Evolutionary conservation across 139 green algal species (phyloP).

Genomic region (Coccomyxa sp.): DNA sequence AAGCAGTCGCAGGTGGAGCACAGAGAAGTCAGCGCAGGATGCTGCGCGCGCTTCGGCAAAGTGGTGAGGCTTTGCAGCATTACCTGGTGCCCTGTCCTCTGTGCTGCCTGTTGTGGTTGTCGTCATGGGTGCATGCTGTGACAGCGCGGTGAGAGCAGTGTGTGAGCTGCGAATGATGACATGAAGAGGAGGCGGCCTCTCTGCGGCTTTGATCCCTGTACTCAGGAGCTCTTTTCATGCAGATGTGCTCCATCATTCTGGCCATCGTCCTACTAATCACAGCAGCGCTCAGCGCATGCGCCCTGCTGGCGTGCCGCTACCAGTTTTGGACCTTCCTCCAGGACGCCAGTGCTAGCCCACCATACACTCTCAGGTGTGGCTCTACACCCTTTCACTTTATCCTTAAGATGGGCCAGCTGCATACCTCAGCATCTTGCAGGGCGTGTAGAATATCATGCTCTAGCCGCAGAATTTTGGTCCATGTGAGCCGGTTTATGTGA

Average conservation of each 20-base stretch:
- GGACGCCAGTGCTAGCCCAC: not conserved
- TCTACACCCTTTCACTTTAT: too few relatives aligned
- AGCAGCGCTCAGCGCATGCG: not conserved
- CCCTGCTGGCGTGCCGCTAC: not conserved
- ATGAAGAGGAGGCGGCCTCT: not conserved
- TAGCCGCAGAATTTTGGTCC: too few relatives aligned
- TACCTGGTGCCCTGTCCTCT: not conserved
- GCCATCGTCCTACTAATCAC: not conserved
- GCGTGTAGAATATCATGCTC: too few relatives aligned
- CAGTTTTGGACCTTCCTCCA: not conserved
- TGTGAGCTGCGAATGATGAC: not conserved
- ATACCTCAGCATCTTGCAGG: too few relatives aligned
- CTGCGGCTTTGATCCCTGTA: not conserved
- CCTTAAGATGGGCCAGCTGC: too few relatives aligned
- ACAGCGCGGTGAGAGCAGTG: not conserved
- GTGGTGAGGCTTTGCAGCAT: not conserved
- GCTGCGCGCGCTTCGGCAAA: not conserved
- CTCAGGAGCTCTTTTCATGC: not conserved
- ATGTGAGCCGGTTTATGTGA: too few relatives aligned
- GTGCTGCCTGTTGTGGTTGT: too few relatives aligned
- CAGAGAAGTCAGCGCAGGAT: not conserved
- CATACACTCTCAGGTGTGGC: not conserved
- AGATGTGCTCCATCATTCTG: not conserved
- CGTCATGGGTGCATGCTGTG: not conserved
- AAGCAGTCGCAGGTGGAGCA: not conserved